A percentile compares a stretch with the other conserved stretches of the same genome.
These are phyloP conservation scores for Pythium scleroteichum DNA, from an alignment of 352 stramenopile genomes.

Conservation along the genomic window DNA sequence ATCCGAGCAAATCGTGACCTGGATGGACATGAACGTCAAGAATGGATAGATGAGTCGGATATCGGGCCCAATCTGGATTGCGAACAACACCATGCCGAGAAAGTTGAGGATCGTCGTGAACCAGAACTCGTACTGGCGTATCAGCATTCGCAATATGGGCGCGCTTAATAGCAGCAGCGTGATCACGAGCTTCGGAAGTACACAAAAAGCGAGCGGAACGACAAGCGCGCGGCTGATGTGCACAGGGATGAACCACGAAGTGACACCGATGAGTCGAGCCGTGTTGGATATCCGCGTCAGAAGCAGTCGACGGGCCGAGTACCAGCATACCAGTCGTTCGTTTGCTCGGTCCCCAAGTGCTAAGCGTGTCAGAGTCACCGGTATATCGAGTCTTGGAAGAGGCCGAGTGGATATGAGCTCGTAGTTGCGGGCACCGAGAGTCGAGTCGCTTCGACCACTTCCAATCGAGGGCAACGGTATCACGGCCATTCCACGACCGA, in stretches of 20 bases:
- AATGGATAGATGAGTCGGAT: constrained; percentile 12
- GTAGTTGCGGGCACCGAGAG: constrained; percentile 6
- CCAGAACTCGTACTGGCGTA: constrained; percentile 28
- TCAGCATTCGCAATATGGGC: constrained; percentile 20
- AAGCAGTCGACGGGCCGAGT: background rate
- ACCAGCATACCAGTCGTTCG: constrained; percentile 7
- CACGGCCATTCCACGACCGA: constrained; percentile 1
- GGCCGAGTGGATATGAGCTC: constrained; percentile 16
- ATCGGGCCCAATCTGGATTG: constrained; percentile 15
- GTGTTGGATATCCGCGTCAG: constrained; percentile 13
- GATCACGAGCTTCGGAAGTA: constrained; percentile 11
- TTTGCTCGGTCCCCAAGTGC: constrained; percentile 7
- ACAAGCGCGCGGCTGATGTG: constrained; percentile 6
- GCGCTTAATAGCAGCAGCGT: constrained; percentile 10
- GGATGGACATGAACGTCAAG: constrained; percentile 23
- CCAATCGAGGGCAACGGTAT: background rate
- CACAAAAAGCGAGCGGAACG: constrained; percentile 3
- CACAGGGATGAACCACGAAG: constrained; percentile 19
- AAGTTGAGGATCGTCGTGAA: constrained; percentile 22
- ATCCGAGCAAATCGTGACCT: constrained; percentile 23
- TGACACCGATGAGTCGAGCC: constrained; percentile 10
- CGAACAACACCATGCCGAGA: constrained; percentile 18
- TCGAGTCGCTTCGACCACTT: constrained; percentile 2
- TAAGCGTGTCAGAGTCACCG: constrained; percentile 14
- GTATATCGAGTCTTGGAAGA: constrained; percentile 13